Base-by-base conservation (phyloP, 805 yeast genomes). In the Candida manassasensis region DNA sequence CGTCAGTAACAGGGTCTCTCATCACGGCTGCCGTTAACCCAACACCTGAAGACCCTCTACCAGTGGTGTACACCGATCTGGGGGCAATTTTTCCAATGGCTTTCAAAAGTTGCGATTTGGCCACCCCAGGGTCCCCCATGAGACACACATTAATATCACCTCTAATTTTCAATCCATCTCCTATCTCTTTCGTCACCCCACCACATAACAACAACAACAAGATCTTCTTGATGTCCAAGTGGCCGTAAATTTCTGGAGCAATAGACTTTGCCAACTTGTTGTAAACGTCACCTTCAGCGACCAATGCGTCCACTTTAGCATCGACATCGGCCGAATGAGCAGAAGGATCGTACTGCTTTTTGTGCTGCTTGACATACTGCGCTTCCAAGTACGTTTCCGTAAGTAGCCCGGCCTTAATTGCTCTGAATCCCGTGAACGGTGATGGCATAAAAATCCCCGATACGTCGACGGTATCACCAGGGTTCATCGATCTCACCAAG, bases 61-160 rank as follows among this genome's bases (percentile, higher is more conserved):
- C 98, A 1, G 98, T 93, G 6, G 98, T 93, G 60, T 93, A 93
- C 19, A 93, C 94, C 34, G 96, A 94, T 53, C 97, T 75, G 19
- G 98, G 98, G 3, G 97, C 93, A 36, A 93, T 84, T 50, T 89
- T 87, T 40, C 87, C 74, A 45, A 93, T 86, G 21, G 94, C 83
- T 57, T 93, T 93, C 44, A 93, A 70, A 53, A 93, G 69, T 71
- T 93, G 98, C 3, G 97, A 93, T 63, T 93, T 93, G 53, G 98
- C 98, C 36, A 93, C 98, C 71, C 98, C 98, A 27, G 98, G 98
- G 55, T 93, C 98, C 50, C 98, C 98, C 97, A 93, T 90, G 35
- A 93, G 71, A 65, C 97, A 83, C 37, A 93, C 76, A 54, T 93
- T 93, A 48, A 93, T 85, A 57, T 93, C 98, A 52, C 98, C 98